Percentiles rank a stretch among this genome's conserved stretches.
These are phyloP conservation scores for Tulasnella sp. DNA, from an alignment of 768 basidiomycete species.

Conservation along the genomic window DNA sequence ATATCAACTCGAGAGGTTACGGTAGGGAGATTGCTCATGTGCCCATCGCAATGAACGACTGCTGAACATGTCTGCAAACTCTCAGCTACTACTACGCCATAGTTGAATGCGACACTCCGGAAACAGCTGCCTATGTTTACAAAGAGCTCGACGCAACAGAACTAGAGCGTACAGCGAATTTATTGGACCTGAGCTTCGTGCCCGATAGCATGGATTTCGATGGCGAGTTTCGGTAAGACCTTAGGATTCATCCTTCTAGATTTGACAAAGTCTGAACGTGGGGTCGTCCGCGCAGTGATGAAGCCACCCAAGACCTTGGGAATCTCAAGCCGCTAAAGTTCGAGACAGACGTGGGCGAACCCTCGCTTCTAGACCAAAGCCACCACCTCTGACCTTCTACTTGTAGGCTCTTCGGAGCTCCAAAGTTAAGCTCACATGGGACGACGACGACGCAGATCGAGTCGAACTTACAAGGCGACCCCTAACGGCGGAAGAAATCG, in stretches of 20 bases:
- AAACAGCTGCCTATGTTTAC: constrained; percentile 75
- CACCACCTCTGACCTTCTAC: neutral
- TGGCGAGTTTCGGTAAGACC: constrained; percentile 60
- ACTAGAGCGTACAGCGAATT: constrained; percentile 92
- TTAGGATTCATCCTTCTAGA: no score
- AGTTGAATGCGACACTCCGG: constrained; percentile 75
- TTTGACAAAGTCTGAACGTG: neutral
- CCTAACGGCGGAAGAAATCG: constrained; percentile 79
- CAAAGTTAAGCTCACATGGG: constrained; percentile 96
- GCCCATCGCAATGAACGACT: no score
- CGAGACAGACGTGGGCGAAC: constrained; percentile 74
- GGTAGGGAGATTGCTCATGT: constrained; percentile 52
- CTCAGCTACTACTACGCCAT: constrained; percentile 92
- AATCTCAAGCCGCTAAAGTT: constrained; percentile 80
- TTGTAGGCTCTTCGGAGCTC: constrained; percentile 90
- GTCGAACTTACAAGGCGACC: constrained; percentile 71
- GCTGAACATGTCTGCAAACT: constrained; percentile 9
- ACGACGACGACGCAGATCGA: constrained; percentile 91
- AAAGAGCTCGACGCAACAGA: constrained; percentile 90
- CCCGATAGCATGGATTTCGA: constrained; percentile 86
- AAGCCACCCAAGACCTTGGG: constrained; percentile 62
- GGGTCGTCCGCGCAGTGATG: constrained; percentile 55
- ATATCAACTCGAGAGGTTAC: constrained; percentile 88
- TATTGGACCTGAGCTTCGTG: constrained; percentile 92
- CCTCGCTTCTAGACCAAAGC: neutral